A percentile compares a stretch with the other conserved stretches of the same genome.
Conservation (phyloP, 1,284 basidiomycete species). For the Ceratobasidium theobromae region DNA sequence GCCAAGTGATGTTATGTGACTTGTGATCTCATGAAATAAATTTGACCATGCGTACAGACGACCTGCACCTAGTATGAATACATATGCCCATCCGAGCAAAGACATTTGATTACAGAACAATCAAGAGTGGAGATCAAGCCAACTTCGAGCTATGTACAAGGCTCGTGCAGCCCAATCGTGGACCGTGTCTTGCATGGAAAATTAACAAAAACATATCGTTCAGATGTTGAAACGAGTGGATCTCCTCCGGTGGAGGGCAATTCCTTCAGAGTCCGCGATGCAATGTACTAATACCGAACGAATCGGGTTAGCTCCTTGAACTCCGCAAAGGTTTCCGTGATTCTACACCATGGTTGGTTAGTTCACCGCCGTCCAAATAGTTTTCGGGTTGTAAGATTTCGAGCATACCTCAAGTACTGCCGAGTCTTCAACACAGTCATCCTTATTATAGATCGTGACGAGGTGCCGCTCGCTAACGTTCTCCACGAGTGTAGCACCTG, state of each 20-base stretch:
- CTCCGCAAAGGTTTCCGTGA: slow-evolving; percentile 2
- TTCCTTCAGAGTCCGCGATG: background rate
- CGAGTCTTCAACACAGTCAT: background rate
- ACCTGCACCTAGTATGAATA: too few species aligned
- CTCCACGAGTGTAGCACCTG: background rate
- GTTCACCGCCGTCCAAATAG: background rate
- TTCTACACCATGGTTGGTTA: background rate
- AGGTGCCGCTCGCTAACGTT: background rate
- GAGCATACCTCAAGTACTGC: background rate
- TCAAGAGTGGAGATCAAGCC: too few species aligned
- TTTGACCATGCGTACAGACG: too few species aligned
- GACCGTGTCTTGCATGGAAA: background rate
- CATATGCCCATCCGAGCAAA: too few species aligned
- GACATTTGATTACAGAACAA: too few species aligned
- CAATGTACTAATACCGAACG: slow-evolving; percentile 20
- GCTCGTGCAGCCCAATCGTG: background rate
- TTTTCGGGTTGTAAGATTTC: background rate
- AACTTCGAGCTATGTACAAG: too few species aligned
- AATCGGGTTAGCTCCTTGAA: slow-evolving; percentile 10
- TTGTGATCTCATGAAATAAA: too few species aligned
- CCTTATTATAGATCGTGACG: background rate
- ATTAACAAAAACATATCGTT: background rate
- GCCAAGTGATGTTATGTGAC: too few species aligned
- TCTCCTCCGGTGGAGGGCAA: slow-evolving; percentile 3
- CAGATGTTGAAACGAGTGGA: background rate